These are phyloP conservation scores for Globisporangium heterothallicum DNA, from an alignment of 352 stramenopile genomes.

Conservation along the genomic window DNA sequence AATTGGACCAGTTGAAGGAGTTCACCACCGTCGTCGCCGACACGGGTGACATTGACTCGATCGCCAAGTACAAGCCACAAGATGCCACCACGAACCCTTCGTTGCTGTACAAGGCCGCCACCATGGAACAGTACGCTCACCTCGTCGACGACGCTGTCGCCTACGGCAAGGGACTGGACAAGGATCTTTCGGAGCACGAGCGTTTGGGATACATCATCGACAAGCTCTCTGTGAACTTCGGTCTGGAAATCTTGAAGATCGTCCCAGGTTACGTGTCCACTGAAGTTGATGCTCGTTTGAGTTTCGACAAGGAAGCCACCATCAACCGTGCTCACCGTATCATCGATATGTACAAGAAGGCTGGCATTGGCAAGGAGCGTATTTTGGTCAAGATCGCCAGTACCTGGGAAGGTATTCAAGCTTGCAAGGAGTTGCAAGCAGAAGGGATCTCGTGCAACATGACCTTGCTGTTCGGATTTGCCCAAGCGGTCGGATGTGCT, in stretches of 20 bases:
- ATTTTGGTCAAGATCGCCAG: constrained; percentile 98
- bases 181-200: constrained; percentile 69
- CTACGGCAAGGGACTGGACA: constrained; percentile 84
- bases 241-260: constrained; percentile 94
- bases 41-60: constrained; percentile 94
- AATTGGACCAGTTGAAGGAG: constrained; percentile 95
- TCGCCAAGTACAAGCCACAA: constrained; percentile 91
- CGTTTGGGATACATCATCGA: constrained; percentile 94
- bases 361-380: constrained; percentile 91
- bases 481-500: constrained; percentile 93
- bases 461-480: constrained; percentile 97
- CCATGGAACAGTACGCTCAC: constrained; percentile 93
- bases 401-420: constrained; percentile 98
- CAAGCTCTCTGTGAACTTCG: constrained; percentile 98
- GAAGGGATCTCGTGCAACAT: constrained; percentile 99
- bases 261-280: constrained; percentile 98
- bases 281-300: constrained; percentile 97
- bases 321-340: constrained; percentile 92
- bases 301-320: constrained; percentile 93
- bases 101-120: constrained; percentile 97
- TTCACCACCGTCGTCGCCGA: constrained; percentile 97
- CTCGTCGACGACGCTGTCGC: constrained; percentile 95
- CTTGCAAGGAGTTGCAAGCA: constrained; percentile 93
- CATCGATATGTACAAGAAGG: constrained; percentile 96
- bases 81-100: constrained; percentile 99